These are phyloP conservation scores for Daedaleopsis sinensis DNA, from an alignment of 768 basidiomycete species.

Conservation along the genomic window DNA sequence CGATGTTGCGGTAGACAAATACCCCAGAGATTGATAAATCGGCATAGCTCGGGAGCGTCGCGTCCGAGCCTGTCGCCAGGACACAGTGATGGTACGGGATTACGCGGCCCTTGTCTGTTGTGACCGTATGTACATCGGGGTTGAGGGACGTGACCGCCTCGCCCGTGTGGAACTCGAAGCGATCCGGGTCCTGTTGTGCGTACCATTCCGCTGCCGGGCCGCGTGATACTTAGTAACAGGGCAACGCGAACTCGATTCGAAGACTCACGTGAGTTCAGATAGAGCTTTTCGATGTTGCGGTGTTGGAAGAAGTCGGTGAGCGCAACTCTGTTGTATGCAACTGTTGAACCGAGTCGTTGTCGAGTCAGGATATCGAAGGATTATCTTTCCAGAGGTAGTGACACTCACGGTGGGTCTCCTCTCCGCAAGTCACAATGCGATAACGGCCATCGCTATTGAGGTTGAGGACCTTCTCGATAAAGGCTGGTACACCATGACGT, in stretches of 20 bases:
- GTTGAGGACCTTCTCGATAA: conserved; percentile 69
- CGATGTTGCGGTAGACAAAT: conserved; percentile 74
- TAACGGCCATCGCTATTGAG: conserved; percentile 54
- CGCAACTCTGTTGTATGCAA: conserved; percentile 60
- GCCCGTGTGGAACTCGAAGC: conserved; percentile 54
- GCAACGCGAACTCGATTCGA: no score
- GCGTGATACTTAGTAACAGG: no score
- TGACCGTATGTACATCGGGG: conserved; percentile 43
- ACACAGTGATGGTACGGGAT: conserved; percentile 64
- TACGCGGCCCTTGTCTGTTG: conserved; percentile 46
- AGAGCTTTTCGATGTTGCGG: conserved; percentile 59
- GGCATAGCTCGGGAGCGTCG: conserved; percentile 62
- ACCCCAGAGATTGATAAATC: conserved; percentile 52
- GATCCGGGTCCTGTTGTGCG: conserved; percentile 54
- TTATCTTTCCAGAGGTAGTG: conserved; percentile 10
- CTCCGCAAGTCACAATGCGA: conserved; percentile 61
- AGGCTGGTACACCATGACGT: conserved; percentile 40
- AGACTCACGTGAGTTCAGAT: conserved; percentile 51
- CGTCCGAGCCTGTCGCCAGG: conserved; percentile 70
- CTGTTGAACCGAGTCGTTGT: conserved; percentile 18
- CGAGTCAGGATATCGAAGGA: neutral
- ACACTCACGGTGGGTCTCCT: conserved; percentile 43
- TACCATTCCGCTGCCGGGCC: conserved; percentile 53
- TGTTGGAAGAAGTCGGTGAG: conserved; percentile 67
- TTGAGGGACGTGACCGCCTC: conserved; percentile 49